phyloP scores from a whole-genome alignment of 1,139 yeast species.

The Saccharomycopsis phalli region DNA sequence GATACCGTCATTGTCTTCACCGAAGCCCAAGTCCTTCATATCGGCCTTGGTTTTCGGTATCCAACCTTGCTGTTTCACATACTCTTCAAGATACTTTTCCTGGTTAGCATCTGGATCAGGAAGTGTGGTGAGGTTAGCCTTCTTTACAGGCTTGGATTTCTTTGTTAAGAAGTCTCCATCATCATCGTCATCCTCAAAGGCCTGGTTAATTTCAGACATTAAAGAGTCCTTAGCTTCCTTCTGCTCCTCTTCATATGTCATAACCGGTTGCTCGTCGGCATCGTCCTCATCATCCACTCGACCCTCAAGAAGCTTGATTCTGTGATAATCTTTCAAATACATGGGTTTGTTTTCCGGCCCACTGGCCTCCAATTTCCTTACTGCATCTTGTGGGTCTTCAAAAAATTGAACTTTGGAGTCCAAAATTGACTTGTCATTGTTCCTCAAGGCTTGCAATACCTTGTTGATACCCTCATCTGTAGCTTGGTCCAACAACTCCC shows the following conservation, averaged over 20 bases:
- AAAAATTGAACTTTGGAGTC: conserved; percentile 66
- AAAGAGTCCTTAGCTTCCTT: conserved; percentile 66
- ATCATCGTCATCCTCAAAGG: conserved; percentile 46
- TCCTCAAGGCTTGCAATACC: conserved; percentile 62
- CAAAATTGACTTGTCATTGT: conserved; percentile 54
- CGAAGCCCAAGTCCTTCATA: conserved; percentile 30
- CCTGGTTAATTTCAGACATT: conserved; percentile 65
- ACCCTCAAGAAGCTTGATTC: conserved; percentile 61
- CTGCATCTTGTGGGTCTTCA: conserved; percentile 46
- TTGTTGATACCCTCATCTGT: conserved; percentile 72
- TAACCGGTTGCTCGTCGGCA: conserved; percentile 31
- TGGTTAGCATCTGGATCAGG: conserved; percentile 67
- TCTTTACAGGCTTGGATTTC: conserved; percentile 35
- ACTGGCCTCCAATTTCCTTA: conserved; percentile 20
- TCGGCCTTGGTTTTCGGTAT: conserved; percentile 58
- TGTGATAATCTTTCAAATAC: conserved; percentile 85
- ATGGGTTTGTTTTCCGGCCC: conserved; percentile 61
- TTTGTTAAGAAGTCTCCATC: conserved; percentile 53
- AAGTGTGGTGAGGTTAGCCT: conserved; percentile 26
- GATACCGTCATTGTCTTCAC: conserved; percentile 35
- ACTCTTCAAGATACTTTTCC: conserved; percentile 63
- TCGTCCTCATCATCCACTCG: conserved; percentile 45
- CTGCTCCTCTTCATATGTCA: conserved; percentile 60
- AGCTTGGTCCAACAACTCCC: conserved; percentile 78
- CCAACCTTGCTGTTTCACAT: conserved; percentile 79